These are phyloP conservation scores for Thermothielavioides terrestris DNA, from an alignment of 495 filamentous ascomycete species.

Conservation along the genomic window DNA sequence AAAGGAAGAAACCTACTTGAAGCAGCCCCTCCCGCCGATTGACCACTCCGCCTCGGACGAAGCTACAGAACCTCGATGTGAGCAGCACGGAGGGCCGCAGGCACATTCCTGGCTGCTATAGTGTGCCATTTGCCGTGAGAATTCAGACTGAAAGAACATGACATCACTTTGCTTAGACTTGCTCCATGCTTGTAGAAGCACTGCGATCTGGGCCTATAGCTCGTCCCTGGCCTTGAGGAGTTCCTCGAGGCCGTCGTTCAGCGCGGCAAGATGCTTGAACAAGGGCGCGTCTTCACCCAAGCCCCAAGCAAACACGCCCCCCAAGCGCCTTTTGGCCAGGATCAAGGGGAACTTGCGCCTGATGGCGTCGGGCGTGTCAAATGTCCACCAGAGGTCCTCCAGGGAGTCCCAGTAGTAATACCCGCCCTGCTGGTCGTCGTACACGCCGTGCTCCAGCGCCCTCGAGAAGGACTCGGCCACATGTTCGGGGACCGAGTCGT, in stretches of 20 bases:
- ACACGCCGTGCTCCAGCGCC: conserved; percentile 46
- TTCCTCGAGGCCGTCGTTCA: conserved; percentile 34
- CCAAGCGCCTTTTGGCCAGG: conserved; percentile 48
- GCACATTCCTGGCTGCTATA: no score
- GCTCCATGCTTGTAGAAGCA: not conserved
- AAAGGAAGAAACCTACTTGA: no score
- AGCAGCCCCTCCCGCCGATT: no score
- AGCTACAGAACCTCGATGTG: no score
- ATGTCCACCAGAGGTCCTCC: conserved; percentile 62
- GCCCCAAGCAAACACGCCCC: conserved; percentile 67
- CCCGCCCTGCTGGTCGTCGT: conserved; percentile 52
- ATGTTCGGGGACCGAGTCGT: conserved; percentile 40
- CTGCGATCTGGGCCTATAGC: no score
- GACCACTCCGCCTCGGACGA: no score
- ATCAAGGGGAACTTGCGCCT: conserved; percentile 54
- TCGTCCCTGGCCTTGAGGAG: conserved; percentile 13
- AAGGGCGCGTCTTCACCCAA: conserved; percentile 60
- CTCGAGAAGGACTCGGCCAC: conserved; percentile 40
- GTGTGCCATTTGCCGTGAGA: no score
- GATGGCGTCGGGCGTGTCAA: conserved; percentile 59
- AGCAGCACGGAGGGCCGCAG: no score
- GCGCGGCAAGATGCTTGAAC: conserved; percentile 50
- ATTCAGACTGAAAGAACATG: not conserved
- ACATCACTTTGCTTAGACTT: no score
- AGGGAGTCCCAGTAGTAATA: conserved; percentile 60